Conservation (phyloP, 208 protist species). For the Crithidia fasciculata region DNA sequence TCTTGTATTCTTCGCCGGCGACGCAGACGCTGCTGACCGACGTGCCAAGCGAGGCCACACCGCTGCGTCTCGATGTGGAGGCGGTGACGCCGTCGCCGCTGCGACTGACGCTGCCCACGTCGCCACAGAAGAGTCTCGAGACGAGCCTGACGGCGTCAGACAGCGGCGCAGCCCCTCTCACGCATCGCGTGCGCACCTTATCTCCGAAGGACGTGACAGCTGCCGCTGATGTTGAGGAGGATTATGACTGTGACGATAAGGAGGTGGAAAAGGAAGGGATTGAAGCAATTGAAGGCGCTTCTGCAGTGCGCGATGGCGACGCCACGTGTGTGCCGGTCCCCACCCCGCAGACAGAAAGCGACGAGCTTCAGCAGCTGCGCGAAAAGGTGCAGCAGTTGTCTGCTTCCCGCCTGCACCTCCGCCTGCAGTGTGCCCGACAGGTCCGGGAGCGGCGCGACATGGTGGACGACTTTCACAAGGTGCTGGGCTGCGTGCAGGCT, state of each 20-base stretch:
- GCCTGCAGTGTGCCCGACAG: conserved; percentile 18
- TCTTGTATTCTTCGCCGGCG: too few species aligned
- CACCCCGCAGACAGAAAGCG: conserved; percentile 33
- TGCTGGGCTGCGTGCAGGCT: conserved; percentile 14
- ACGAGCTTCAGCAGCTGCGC: conserved; percentile 36
- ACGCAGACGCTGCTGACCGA: too few species aligned
- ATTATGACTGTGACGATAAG: too few species aligned
- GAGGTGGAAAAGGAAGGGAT: too few species aligned
- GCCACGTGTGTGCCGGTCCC: too few species aligned
- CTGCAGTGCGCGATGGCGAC: too few species aligned
- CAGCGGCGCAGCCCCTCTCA: background rate
- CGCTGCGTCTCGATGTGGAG: background rate
- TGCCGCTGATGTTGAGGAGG: too few species aligned
- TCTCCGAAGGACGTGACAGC: background rate
- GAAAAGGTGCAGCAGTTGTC: conserved; percentile 20
- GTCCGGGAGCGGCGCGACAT: background rate
- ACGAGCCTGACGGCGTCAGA: background rate
- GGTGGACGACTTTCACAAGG: conserved; percentile 1
- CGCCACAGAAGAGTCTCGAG: background rate
- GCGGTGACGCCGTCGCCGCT: too few species aligned
- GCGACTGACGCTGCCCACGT: too few species aligned
- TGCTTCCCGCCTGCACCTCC: conserved; percentile 10
- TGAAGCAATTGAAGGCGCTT: too few species aligned
- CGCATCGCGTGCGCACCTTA: background rate
- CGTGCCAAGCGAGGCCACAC: too few species aligned